Conservation (phyloP, 2,329 filamentous ascomycete genomes). For the Diplodia scrobiculata region DNA sequence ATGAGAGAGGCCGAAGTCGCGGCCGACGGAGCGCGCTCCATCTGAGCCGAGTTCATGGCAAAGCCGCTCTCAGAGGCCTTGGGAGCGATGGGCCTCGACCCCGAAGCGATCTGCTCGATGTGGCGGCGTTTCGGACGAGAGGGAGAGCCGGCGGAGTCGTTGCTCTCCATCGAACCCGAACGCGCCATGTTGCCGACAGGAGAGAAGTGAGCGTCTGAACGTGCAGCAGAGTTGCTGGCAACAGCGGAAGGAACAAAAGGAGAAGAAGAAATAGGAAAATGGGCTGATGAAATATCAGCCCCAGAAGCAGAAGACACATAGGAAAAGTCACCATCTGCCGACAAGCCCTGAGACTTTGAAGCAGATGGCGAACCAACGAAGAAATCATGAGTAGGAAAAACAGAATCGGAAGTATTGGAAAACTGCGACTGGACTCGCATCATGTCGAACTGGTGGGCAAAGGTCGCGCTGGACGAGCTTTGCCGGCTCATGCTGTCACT, state of each 20-base stretch:
- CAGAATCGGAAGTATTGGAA: constrained; percentile 41
- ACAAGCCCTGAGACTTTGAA: constrained; percentile 29
- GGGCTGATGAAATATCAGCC: constrained; percentile 30
- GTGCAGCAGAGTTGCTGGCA: constrained; percentile 31
- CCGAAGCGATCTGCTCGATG: constrained; percentile 53
- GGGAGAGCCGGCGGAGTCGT: constrained; percentile 30
- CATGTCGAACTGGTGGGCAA: constrained; percentile 49
- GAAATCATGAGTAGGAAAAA: constrained; percentile 40
- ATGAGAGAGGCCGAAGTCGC: constrained; percentile 35
- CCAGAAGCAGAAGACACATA: constrained; percentile 29
- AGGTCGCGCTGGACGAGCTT: constrained; percentile 47
- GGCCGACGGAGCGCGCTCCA: constrained; percentile 34
- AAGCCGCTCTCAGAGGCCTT: constrained; percentile 41
- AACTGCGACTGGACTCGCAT: constrained; percentile 49
- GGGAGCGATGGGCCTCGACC: constrained; percentile 55
- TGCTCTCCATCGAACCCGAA: constrained; percentile 42
- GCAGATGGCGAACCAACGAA: constrained; percentile 32
- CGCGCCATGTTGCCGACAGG: constrained; percentile 18
- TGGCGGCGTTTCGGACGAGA: constrained; percentile 49
- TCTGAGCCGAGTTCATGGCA: constrained; percentile 2
- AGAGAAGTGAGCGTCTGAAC: constrained; percentile 23
- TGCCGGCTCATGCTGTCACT: constrained; percentile 50
- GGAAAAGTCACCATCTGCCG: constrained; percentile 28
- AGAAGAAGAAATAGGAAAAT: constrained; percentile 40
- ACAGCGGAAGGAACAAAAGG: constrained; percentile 41